phyloP scores from a whole-genome alignment of 441 rosid species.

The Erodium texanum region DNA sequence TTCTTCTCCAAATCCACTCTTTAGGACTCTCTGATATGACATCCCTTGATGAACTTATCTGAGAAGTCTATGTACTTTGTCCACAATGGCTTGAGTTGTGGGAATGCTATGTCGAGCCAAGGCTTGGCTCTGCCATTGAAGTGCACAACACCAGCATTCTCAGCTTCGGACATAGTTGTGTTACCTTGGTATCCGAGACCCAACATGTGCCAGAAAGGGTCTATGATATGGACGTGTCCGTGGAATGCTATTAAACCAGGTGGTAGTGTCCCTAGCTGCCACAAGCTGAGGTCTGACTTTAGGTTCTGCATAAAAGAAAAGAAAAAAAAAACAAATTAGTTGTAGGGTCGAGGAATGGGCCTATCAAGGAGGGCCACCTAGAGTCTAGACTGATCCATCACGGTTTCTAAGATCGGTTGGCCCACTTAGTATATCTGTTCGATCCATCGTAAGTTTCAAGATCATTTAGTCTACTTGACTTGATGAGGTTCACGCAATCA shows the following conservation, averaged over 20 bases:
- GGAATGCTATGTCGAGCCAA: constrained; percentile 90
- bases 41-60: constrained; percentile 77
- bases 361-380: too few species aligned
- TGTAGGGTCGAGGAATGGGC: too few species aligned
- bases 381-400: too few species aligned
- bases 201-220: constrained; percentile 83
- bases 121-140: constrained; percentile 97
- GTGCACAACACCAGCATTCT: constrained; percentile 84
- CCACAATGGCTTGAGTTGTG: constrained; percentile 78
- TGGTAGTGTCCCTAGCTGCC: constrained; percentile 92
- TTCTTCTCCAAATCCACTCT: constrained; percentile 19
- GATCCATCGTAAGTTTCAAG: too few species aligned
- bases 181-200: constrained; percentile 67
- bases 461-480: too few species aligned
- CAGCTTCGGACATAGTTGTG: constrained; percentile 45
- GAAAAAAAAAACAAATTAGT: background rate
- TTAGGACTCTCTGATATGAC: constrained; percentile 59
- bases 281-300: constrained; percentile 85
- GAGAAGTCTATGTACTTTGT: constrained; percentile 69
- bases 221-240: constrained; percentile 66
- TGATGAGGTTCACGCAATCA: too few species aligned
- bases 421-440: too few species aligned
- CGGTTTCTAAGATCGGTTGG: too few species aligned
- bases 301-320: constrained; percentile 50
- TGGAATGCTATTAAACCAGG: constrained; percentile 88